A percentile compares a stretch with the other conserved stretches of the same genome.
phyloP scores from a whole-genome alignment of 768 basidiomycete species.

The Boletus huronensis region DNA sequence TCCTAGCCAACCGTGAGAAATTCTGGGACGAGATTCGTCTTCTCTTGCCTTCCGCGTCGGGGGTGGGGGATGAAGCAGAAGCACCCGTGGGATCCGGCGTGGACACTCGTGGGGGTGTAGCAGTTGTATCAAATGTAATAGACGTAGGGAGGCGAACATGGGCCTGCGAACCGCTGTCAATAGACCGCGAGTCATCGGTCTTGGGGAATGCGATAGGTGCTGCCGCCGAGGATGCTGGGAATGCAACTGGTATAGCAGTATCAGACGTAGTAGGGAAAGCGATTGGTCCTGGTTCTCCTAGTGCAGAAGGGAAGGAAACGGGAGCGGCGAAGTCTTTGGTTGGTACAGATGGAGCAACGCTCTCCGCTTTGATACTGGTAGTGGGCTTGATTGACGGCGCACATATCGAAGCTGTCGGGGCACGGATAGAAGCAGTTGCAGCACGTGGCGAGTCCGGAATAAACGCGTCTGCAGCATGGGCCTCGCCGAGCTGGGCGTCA shows the following conservation, averaged over 20 bases:
- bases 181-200: constrained; percentile 32
- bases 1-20: constrained; percentile 74
- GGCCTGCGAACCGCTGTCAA: constrained; percentile 27
- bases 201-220: constrained; percentile 42
- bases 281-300: constrained; percentile 8
- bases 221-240: constrained; percentile 34
- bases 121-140: constrained; percentile 60
- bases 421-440: constrained; percentile 12
- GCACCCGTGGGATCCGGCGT: constrained; percentile 64
- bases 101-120: constrained; percentile 62
- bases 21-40: constrained; percentile 83
- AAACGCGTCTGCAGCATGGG: constrained; percentile 6
- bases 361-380: constrained; percentile 20
- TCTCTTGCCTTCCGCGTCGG: constrained; percentile 70
- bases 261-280: constrained; percentile 12
- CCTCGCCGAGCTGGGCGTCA: constrained; percentile 18
- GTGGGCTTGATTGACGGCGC: constrained; percentile 23
- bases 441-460: constrained; percentile 16
- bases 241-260: constrained; percentile 27
- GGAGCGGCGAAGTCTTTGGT: constrained; percentile 26
- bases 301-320: constrained; percentile 32
- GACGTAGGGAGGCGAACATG: constrained; percentile 29
- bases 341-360: constrained; percentile 28
- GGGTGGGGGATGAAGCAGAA: constrained; percentile 58
- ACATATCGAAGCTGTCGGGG: constrained; percentile 15